Base-by-base conservation (phyloP, 1,139 yeast species). In the Lodderomyces beijingensis region DNA sequence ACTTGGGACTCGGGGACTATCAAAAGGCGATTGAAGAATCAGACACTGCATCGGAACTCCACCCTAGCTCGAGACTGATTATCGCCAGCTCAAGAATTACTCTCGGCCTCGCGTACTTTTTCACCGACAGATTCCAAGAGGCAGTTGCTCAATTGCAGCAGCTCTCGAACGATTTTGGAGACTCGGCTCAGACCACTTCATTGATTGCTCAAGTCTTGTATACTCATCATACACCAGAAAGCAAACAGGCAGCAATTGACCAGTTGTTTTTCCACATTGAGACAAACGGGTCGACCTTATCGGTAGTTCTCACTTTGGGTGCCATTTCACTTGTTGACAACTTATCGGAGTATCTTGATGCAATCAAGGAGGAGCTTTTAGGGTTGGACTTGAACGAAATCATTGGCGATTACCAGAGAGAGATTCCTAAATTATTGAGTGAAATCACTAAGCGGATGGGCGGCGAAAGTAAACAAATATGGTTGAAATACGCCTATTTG, bases 171-270 rank as follows among this genome's bases (percentile, higher is more conserved):
- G 39, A 46, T 7, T 49, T 70, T 35, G 58, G 65, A 12, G 72
- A 78, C 14, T 75, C 81, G 2, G 50, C 30, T 68, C 70, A 79
- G 40, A 67, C 87, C n/a, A 77, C 86, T 10, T 74, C 82, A 5
- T 59, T 91, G 25, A 70, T 86, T 17, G 77, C 94, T 0, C 95
- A 87, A 49, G 81, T 88, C 1, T 65, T 91, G 34, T 81, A 83
- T 64, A 85, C 87, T 1, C 76, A 76, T 37, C 82, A 79, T 6
- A 74, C 79, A 0, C 76, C 70, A 15, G 89, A 80, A n/a, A 79
- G 91, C 5, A 79, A 77, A 37, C 84, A 79, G 43, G 91, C 89
- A 2, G 95, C 96, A 0, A 51, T 86, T 33, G 88, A 81, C 47
- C 88, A 81, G 49, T 52, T 83, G 31, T 74, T 79, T 47, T 68